phyloP scores from a whole-genome alignment of 768 basidiomycete species.

The Lentinula aciculospora region DNA sequence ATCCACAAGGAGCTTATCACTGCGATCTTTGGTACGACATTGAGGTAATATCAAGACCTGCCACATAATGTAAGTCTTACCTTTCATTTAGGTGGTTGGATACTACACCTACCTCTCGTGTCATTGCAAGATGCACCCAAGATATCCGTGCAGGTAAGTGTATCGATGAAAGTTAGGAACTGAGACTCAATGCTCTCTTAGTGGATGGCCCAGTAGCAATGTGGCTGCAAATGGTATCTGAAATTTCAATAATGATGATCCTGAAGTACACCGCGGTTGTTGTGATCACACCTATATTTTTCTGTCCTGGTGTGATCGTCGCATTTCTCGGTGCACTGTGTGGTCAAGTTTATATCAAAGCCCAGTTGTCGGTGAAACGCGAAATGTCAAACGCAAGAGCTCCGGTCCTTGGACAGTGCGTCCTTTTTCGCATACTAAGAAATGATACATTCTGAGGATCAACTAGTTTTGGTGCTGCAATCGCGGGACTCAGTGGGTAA shows the following conservation, averaged over 20 bases:
- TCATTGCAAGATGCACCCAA: slow-evolving; percentile 43
- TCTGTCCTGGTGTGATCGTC: slow-evolving; percentile 21
- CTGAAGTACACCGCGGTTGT: slow-evolving; percentile 22
- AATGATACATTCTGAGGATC: slow-evolving; percentile 1
- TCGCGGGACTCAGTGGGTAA: slow-evolving; percentile 23
- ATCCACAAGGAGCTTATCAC: slow-evolving; percentile 34
- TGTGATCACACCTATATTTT: slow-evolving; percentile 19
- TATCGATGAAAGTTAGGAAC: background rate
- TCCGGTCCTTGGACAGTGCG: slow-evolving; percentile 21
- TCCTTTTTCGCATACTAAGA: slow-evolving; percentile 22
- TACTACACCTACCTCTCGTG: slow-evolving; percentile 41
- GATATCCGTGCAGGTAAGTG: slow-evolving; percentile 31
- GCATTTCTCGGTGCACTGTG: slow-evolving; percentile 22
- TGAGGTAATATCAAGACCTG: slow-evolving; percentile 22
- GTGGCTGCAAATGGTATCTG: slow-evolving; percentile 8
- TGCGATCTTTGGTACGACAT: slow-evolving; percentile 38
- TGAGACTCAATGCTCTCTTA: background rate
- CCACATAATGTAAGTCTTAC: background rate
- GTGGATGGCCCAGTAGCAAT: slow-evolving; percentile 14
- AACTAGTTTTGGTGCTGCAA: slow-evolving; percentile 47
- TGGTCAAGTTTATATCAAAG: slow-evolving; percentile 18
- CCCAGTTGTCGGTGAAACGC: slow-evolving; percentile 19
- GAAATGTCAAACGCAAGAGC: slow-evolving; percentile 17
- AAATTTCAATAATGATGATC: slow-evolving; percentile 12
- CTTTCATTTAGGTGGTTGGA: slow-evolving; percentile 38